Base-by-base conservation (phyloP, 345 rosid species). In the Syzygium aromaticum region DNA sequence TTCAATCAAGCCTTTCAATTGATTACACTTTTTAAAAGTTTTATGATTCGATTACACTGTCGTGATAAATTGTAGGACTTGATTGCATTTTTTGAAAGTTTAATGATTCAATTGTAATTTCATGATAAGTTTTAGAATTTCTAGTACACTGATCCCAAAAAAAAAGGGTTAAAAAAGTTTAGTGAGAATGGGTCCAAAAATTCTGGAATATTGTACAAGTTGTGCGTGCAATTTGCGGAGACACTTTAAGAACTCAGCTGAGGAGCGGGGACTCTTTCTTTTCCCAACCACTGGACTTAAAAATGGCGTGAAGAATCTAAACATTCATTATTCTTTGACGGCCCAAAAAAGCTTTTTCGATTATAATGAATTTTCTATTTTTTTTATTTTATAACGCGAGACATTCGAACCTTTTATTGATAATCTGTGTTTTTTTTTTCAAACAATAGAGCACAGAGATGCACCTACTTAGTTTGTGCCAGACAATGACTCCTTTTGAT, bases 281-380 rank as follows among this genome's bases (percentile, higher is more conserved):
- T 57, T 59, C 43, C 86, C 86, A 85, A 33, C 63, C 25, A 40
- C n/a, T 85, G 86, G 86, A 59, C 86, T 52, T 59, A 73, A 85
- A 59, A 59, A 85, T 85, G 86, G 86, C 86, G 77, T 85, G 51
- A 59, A 85, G 78, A 85, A 85, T 85, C 77, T 27, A 38, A 57
- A 46, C 77, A 85, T 57, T 22, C 51, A 51, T 56, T 85, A 57
- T 52, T 40, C 73, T 59, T 59, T 23, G 53, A 27, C 25, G 7
- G 23, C 78, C 21, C 46, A 43, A 11, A 67, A 67, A 67, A 67
- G 78, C 78, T 16, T 19, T 19, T 8, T 30, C 77, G 22, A 5
- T 0, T 16, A 30, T 5, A 43, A 30, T 64, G 43, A 30, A 64
- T 64, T 64, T 64, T 30, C 19, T 30, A 19, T 30, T 15, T 15